Evolutionary conservation across 1,284 basidiomycete species (phyloP), one percentile per base, ranked within the genome.

Genomic region (Fomitiporia mediterranea): DNA sequence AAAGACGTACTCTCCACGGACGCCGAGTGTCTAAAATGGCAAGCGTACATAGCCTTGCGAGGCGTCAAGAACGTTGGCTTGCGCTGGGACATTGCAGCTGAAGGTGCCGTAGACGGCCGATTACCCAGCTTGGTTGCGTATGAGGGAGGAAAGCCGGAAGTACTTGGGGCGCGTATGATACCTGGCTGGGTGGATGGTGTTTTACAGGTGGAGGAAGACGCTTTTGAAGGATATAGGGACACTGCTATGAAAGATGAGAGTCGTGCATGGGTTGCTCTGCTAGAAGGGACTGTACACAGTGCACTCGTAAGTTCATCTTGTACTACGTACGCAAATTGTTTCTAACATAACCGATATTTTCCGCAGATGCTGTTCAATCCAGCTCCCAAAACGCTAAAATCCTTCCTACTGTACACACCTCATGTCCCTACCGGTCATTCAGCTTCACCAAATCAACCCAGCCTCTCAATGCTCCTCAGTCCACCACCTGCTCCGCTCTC

Each of bases 21-120:
- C 69, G 83, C 89, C 60, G 87, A 90, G 63, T 90, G 88, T 68
- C 77, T 91, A 63, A 90, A 89, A 70, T 91, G 88, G 88, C 89
- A 91, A 68, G 85, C 88, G 0, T 89, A 87, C 67, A 75, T 91
- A 57, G 86, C 88, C 1, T 77, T 91, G 15, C 80, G 85, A 52
- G 81, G 80, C 3, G 66, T 86, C 53, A 68, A 62, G 17, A 63
- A 69, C 62, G 69, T 89, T 48, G 69, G 69, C 25, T 69, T 89
- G 11, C 78, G 85, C 49, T 86, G 80, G 70, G 84, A 90, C 66
- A 73, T 91, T 32, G 67, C 77, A 13, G 71, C 79, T 17, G 82
- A 86, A 55, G 89, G 89, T 28, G 83, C 80, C 5, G 70, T 88
- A 40, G 84, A 81, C 58, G 78, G 74, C 3, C 74, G 81, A 17